Evolutionary conservation across 2,329 filamentous ascomycete species (phyloP).

Genomic region (Pseudogymnoascus sp.): DNA sequence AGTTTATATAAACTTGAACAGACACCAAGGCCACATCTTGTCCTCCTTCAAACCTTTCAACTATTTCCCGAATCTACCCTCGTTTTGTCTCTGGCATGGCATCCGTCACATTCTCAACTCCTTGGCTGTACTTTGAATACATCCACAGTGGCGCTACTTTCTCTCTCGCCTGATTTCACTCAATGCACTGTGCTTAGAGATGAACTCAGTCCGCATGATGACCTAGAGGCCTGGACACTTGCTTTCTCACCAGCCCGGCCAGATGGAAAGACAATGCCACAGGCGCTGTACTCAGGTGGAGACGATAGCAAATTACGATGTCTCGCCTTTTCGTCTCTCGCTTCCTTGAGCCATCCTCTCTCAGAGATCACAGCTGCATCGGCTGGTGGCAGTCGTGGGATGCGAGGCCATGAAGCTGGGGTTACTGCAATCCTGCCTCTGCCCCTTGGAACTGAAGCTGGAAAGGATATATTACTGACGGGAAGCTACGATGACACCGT

Average conservation of each 20-base stretch:
- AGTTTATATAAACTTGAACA: constrained; percentile 48
- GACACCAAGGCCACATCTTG: constrained; percentile 24
- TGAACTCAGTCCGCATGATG: constrained; percentile 17
- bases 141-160: constrained; percentile 51
- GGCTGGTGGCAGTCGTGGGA: constrained; percentile 11
- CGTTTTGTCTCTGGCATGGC: constrained; percentile 66
- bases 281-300: constrained; percentile 53
- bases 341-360: background rate
- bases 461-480: constrained; percentile 58
- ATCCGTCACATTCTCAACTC: constrained; percentile 45
- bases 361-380: constrained; percentile 10
- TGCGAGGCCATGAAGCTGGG: constrained; percentile 64
- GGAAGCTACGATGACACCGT: constrained; percentile 88
- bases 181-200: constrained; percentile 14
- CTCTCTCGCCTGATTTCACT: constrained; percentile 3
- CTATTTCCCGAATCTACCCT: constrained; percentile 50
- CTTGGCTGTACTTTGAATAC: constrained; percentile 65
- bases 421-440: constrained; percentile 80
- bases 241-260: constrained; percentile 41
- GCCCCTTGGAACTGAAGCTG: constrained; percentile 32
- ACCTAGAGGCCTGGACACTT: constrained; percentile 66
- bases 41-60: constrained; percentile 35
- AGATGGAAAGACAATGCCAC: background rate
- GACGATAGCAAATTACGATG: constrained; percentile 46
- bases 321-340: background rate